These are phyloP conservation scores for Sistotremastrum niveocremeum DNA, from an alignment of 768 basidiomycete genomes.

Conservation along the genomic window DNA sequence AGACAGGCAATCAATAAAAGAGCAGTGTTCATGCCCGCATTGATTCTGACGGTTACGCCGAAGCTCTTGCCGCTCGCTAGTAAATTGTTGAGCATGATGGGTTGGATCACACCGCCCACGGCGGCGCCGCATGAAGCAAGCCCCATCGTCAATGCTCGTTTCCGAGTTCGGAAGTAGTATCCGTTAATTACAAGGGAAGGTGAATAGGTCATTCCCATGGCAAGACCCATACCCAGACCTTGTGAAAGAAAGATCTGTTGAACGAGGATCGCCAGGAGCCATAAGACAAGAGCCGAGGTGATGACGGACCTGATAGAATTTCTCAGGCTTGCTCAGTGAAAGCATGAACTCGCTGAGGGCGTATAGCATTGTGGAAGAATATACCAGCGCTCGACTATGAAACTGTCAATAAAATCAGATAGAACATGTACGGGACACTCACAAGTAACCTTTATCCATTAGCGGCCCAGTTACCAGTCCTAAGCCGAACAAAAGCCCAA, in stretches of 20 bases:
- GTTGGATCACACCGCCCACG: slow-evolving; percentile 47
- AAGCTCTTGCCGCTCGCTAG: too few relatives aligned
- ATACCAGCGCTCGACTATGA: slow-evolving; percentile 29
- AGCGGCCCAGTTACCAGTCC: slow-evolving; percentile 33
- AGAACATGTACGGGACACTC: slow-evolving; percentile 7
- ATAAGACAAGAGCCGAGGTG: neutral
- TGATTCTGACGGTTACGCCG: too few relatives aligned
- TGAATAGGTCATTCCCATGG: slow-evolving; percentile 33
- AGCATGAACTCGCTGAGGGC: slow-evolving; percentile 32
- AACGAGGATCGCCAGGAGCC: slow-evolving; percentile 4
- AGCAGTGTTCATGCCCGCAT: too few relatives aligned
- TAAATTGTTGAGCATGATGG: slow-evolving; percentile 47
- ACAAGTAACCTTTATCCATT: slow-evolving; percentile 44
- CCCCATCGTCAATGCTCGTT: slow-evolving; percentile 37
- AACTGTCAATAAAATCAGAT: neutral
- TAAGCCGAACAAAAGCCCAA: slow-evolving; percentile 30
- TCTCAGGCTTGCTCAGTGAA: slow-evolving; percentile 27
- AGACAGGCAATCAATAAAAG: too few relatives aligned
- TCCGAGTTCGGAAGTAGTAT: slow-evolving; percentile 36
- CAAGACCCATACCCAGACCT: slow-evolving; percentile 36
- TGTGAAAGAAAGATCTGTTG: slow-evolving; percentile 36
- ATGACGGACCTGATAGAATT: slow-evolving; percentile 27
- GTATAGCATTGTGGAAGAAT: slow-evolving; percentile 31
- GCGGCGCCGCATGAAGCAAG: slow-evolving; percentile 44
- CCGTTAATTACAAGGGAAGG: slow-evolving; percentile 34